These are phyloP conservation scores for Rhodomyrtus tomentosa DNA, from an alignment of 345 rosid species.

Conservation along the genomic window DNA sequence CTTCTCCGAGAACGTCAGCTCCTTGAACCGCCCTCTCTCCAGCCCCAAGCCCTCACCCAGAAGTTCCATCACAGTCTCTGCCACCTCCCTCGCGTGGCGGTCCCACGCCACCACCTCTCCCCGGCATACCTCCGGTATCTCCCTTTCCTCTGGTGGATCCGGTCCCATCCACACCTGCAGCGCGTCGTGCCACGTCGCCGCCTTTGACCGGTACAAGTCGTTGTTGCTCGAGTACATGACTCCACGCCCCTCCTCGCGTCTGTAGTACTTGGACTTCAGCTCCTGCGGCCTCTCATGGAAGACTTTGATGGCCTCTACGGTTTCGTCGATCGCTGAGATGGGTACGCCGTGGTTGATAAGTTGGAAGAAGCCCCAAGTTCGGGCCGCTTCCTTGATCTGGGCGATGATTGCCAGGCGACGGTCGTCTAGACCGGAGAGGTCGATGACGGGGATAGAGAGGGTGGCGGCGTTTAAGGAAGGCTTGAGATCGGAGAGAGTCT, in stretches of 20 bases:
- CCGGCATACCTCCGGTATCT: constrained; percentile 15
- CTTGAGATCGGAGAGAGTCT: constrained; percentile 8
- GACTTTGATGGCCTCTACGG: background rate
- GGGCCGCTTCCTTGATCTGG: constrained; percentile 10
- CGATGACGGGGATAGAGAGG: constrained; percentile 5
- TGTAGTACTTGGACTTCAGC: constrained; percentile 9
- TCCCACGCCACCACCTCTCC: constrained; percentile 18
- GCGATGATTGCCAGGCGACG: background rate
- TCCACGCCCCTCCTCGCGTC: background rate
- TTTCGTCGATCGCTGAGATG: background rate
- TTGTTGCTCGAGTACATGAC: constrained; percentile 12
- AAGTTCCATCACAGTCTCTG: constrained; percentile 27
- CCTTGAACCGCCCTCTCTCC: constrained; percentile 15
- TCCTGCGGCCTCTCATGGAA: constrained; percentile 10
- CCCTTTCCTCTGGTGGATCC: background rate
- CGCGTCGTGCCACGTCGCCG: constrained; percentile 11
- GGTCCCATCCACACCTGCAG: constrained; percentile 25
- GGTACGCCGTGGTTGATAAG: constrained; percentile 17
- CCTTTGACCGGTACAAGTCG: constrained; percentile 1
- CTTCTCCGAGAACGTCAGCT: background rate
- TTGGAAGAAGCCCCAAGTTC: constrained; percentile 18
- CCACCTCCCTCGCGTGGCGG: constrained; percentile 2
- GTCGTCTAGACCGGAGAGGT: background rate
- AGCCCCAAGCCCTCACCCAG: constrained; percentile 21
- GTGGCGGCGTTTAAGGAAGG: background rate